Evolutionary conservation across 2,329 filamentous ascomycete genomes (phyloP).

Genomic region (Dryadomyces sulphureus): DNA sequence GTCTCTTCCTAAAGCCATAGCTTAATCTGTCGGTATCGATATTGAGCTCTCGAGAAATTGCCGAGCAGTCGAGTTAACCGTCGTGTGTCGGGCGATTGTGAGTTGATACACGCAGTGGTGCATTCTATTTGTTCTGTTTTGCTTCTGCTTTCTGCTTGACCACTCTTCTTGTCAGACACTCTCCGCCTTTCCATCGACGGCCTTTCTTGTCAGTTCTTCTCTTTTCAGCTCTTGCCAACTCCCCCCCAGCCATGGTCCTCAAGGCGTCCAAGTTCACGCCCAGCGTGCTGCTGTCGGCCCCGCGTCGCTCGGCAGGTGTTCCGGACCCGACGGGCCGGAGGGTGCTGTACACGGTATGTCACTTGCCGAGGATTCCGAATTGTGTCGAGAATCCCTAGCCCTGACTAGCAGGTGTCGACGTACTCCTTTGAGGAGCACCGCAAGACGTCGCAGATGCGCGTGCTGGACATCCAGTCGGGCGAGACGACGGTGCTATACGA

Average conservation of each 20-base stretch:
- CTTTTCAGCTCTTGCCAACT: no score
- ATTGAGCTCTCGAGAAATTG: no score
- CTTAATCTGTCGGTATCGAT: no score
- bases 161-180: no score
- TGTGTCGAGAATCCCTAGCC: not conserved
- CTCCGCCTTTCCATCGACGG: no score
- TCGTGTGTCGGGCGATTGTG: no score
- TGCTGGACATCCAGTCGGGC: constrained; percentile 55
- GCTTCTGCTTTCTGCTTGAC: no score
- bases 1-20: not conserved
- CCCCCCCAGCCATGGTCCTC: constrained; percentile 48
- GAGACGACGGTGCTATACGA: constrained; percentile 51
- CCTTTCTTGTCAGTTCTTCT: no score
- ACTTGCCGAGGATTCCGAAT: not conserved
- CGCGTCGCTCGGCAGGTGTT: constrained; percentile 52
- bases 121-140: no score
- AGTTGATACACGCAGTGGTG: no score
- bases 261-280: constrained; percentile 59
- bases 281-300: constrained; percentile 61
- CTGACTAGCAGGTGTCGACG: constrained; percentile 43
- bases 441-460: constrained; percentile 49
- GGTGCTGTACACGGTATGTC: constrained; percentile 46
- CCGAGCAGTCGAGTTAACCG: no score
- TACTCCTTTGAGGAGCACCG: constrained; percentile 70
- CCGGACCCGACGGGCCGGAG: constrained; percentile 55